Conservation (phyloP, 2,329 filamentous ascomycete species). For the Colletotrichum zoysiae region DNA sequence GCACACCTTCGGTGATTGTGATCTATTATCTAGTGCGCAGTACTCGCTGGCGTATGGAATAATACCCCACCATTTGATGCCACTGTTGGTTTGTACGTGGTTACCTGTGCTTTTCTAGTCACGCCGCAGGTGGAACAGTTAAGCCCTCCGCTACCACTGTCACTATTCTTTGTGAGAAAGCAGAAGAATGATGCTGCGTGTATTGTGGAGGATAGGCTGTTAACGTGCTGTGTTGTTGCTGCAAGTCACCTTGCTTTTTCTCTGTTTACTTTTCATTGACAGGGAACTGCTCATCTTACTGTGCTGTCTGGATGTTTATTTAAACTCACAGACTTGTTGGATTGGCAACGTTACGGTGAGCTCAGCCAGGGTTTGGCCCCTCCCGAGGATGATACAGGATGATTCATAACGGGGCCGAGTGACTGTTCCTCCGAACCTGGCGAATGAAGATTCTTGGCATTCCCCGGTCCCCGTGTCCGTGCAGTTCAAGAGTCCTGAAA, state of each 20-base stretch:
- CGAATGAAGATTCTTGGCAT: background rate
- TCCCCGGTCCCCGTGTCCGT: background rate
- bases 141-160: no score
- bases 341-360: background rate
- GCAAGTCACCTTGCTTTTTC: background rate
- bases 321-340: background rate
- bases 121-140: no score
- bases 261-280: background rate
- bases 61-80: no score
- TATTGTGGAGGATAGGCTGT: no score
- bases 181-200: no score
- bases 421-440: background rate
- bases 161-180: no score
- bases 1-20: no score
- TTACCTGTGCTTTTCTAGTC: no score
- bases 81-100: no score
- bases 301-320: background rate
- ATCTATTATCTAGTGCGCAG: no score
- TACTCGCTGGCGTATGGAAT: no score
- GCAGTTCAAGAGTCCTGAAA: background rate
- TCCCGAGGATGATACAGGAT: slow-evolving; percentile 22
- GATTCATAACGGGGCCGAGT: slow-evolving; percentile 27
- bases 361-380: background rate
- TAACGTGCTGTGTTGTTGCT: no score
- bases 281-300: background rate